Percentiles rank a stretch among this genome's conserved stretches.
These are phyloP conservation scores for Pestalotiopsis fici DNA, from an alignment of 2,329 filamentous ascomycete species.

Conservation along the genomic window DNA sequence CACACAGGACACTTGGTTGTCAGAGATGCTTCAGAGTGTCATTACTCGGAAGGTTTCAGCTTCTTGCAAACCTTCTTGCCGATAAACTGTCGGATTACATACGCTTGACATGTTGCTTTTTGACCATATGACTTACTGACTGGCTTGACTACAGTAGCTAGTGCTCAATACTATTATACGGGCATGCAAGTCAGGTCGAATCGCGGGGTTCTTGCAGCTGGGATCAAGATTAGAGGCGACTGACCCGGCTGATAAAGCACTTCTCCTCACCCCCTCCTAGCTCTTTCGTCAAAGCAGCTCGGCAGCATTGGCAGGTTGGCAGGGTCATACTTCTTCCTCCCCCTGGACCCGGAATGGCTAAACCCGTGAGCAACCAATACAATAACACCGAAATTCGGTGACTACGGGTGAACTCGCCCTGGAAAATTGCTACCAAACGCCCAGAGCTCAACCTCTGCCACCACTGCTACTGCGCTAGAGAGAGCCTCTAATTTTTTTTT, in stretches of 20 bases:
- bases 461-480: neutral
- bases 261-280: neutral
- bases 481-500: neutral
- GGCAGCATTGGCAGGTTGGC: neutral
- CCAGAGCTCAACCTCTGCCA: neutral
- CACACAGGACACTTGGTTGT: neutral
- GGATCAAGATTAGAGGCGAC: neutral
- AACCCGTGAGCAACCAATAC: neutral
- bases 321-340: neutral
- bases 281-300: neutral
- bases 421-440: neutral
- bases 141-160: neutral
- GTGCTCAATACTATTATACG: neutral
- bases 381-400: conserved; percentile 2
- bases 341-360: neutral
- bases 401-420: neutral
- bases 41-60: neutral
- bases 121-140: neutral
- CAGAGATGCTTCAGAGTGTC: neutral
- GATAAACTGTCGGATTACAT: neutral
- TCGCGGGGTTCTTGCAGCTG: neutral
- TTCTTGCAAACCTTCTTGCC: neutral
- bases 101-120: neutral
- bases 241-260: neutral
- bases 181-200: neutral